phyloP scores from a whole-genome alignment of 2,329 filamentous ascomycete species.

The Xylariaceae sp. region DNA sequence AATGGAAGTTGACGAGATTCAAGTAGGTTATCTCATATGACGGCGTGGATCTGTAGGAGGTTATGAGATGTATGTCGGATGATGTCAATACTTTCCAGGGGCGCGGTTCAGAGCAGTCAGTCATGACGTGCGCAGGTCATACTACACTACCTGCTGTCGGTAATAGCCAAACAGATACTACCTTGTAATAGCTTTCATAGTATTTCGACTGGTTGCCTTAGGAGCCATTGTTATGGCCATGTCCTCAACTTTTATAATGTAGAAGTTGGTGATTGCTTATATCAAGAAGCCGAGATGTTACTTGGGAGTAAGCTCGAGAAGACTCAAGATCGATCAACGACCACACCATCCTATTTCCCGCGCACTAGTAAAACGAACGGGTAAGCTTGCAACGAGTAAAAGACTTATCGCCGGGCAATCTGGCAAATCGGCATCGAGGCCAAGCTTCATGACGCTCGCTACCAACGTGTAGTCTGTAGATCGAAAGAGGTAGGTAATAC shows the following conservation, averaged over 20 bases:
- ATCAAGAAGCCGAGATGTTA: too few relatives aligned
- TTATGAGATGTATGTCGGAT: conserved; percentile 2
- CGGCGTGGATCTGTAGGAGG: conserved; percentile 4
- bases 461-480: background rate
- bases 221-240: too few relatives aligned
- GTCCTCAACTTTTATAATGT: too few relatives aligned
- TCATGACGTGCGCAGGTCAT: background rate
- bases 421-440: background rate
- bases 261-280: too few relatives aligned
- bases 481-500: background rate
- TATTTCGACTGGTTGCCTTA: too few relatives aligned
- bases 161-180: background rate
- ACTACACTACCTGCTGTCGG: conserved; percentile 12
- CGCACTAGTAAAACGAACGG: background rate
- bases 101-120: background rate
- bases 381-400: background rate
- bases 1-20: too few relatives aligned
- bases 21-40: background rate
- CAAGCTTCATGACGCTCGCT: background rate
- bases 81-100: conserved; percentile 16
- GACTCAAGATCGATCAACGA: too few relatives aligned
- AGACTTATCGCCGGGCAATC: background rate
- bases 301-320: too few relatives aligned
- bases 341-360: too few relatives aligned
- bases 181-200: too few relatives aligned